A percentile compares a stretch with the other conserved stretches of the same genome.
phyloP scores from a whole-genome alignment of 1,284 basidiomycete species.

The Puccinia coronata region DNA sequence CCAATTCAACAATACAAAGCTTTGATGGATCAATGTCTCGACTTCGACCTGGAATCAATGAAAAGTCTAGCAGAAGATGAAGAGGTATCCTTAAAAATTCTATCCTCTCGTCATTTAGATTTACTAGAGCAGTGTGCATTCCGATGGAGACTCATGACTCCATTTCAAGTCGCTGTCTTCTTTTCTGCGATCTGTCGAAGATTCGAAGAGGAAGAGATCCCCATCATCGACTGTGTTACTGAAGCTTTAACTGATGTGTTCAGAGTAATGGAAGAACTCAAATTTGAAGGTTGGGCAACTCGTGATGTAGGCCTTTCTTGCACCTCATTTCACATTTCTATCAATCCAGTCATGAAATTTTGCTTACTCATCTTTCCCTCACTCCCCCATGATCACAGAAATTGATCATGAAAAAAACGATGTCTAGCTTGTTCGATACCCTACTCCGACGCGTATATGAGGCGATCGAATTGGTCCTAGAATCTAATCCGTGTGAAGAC shows the following conservation, averaged over 20 bases:
- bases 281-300: conserved; percentile 69
- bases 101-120: conserved; percentile 78
- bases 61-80: conserved; percentile 87
- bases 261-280: conserved; percentile 70
- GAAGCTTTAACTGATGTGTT: conserved; percentile 77
- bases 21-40: conserved; percentile 79
- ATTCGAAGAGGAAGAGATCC: conserved; percentile 86
- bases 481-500: conserved; percentile 70
- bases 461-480: conserved; percentile 72
- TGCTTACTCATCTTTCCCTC: conserved; percentile 63
- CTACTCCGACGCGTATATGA: conserved; percentile 84
- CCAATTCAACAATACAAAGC: conserved; percentile 80
- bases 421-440: conserved; percentile 72
- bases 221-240: conserved; percentile 81
- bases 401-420: conserved; percentile 52
- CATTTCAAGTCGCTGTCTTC: conserved; percentile 78
- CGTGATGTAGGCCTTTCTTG: conserved; percentile 69
- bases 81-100: conserved; percentile 89
- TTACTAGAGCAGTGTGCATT: conserved; percentile 83
- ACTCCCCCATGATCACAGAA: conserved; percentile 54
- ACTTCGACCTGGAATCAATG: conserved; percentile 85
- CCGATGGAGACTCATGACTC: conserved; percentile 81
- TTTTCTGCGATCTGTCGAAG: conserved; percentile 82
- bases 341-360: conserved; percentile 10
- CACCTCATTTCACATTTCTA: not conserved